Evolutionary conservation across 768 basidiomycete species (phyloP).

Genomic region (Phlebiopsis flavidoalba): DNA sequence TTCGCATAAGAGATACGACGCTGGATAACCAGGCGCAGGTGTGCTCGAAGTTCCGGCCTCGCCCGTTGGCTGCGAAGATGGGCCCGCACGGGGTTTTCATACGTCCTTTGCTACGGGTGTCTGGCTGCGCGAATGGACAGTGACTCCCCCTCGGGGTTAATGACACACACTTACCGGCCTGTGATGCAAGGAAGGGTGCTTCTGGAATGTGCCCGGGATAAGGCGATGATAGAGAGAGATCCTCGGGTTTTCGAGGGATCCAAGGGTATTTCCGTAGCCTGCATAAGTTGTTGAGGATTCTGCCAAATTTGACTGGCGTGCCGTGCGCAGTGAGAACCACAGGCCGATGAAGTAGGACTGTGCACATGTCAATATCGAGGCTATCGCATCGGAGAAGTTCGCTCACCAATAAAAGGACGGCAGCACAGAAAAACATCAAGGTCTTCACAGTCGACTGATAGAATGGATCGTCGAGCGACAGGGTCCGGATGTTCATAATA

Average conservation of each 20-base stretch:
- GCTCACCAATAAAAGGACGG: constrained; percentile 81
- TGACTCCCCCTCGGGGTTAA: constrained; percentile 24
- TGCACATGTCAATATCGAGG: neutral
- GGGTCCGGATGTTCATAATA: constrained; percentile 95
- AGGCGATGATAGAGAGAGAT: constrained; percentile 62
- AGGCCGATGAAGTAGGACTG: constrained; percentile 96
- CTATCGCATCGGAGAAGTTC: too few species aligned
- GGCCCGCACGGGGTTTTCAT: constrained; percentile 2
- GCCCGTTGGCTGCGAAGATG: neutral
- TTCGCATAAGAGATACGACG: constrained; percentile 50
- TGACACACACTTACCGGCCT: constrained; percentile 44
- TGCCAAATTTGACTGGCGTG: constrained; percentile 99
- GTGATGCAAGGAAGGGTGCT: constrained; percentile 27
- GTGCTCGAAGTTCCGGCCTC: neutral
- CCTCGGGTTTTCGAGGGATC: constrained; percentile 33
- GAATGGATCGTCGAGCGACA: constrained; percentile 87
- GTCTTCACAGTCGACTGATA: constrained; percentile 93
- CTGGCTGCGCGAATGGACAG: constrained; percentile 32
- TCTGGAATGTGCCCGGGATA: constrained; percentile 30
- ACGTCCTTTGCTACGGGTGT: constrained; percentile 24
- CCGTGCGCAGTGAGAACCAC: constrained; percentile 97
- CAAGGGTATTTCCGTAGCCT: constrained; percentile 28
- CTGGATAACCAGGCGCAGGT: neutral
- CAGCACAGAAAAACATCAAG: constrained; percentile 96
- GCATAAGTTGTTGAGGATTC: constrained; percentile 83